These are phyloP conservation scores for Starmerella stigmatis DNA, from an alignment of 805 yeast genomes.

Conservation along the genomic window DNA sequence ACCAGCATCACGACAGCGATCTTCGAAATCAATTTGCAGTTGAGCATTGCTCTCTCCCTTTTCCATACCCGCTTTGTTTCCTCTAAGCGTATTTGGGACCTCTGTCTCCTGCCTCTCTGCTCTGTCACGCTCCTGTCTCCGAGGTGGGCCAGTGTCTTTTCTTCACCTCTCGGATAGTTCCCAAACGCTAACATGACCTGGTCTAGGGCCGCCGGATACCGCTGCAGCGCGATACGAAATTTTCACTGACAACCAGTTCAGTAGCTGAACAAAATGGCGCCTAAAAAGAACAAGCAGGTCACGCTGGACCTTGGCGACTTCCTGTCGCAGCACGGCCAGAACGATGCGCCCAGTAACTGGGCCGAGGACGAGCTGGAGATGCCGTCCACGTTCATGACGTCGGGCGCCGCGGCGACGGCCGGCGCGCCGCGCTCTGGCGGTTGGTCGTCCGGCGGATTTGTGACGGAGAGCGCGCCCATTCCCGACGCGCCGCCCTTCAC, in stretches of 20 bases:
- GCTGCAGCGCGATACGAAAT: background rate
- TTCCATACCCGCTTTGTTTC: too few relatives aligned
- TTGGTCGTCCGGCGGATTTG: slow-evolving; percentile 4
- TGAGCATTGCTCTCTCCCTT: too few relatives aligned
- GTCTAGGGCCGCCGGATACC: slow-evolving; percentile 3
- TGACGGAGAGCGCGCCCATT: slow-evolving; percentile 51
- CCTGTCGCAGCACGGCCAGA: slow-evolving; percentile 7
- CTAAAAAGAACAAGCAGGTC: slow-evolving; percentile 16
- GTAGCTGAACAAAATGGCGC: slow-evolving; percentile 8
- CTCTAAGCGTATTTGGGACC: too few relatives aligned
- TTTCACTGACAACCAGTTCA: background rate
- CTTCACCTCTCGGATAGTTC: too few relatives aligned
- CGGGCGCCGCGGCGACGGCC: slow-evolving; percentile 5
- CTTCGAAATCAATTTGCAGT: too few relatives aligned
- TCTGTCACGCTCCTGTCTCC: too few relatives aligned
- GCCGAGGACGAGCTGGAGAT: slow-evolving; percentile 6
- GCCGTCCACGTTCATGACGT: slow-evolving; percentile 1
- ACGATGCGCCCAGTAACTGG: slow-evolving; percentile 5
- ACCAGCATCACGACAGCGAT: too few relatives aligned
- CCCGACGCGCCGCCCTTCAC: slow-evolving; percentile 89
- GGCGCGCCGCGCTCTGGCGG: slow-evolving; percentile 8
- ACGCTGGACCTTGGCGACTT: slow-evolving; percentile 9
- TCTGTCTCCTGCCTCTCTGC: too few relatives aligned
- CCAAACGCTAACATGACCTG: too few relatives aligned
- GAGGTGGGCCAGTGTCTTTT: too few relatives aligned